Evolutionary conservation across 1,284 basidiomycete species (phyloP), one percentile per base, ranked within the genome.

Genomic region (Cutaneotrichosporon daszewskae): DNA sequence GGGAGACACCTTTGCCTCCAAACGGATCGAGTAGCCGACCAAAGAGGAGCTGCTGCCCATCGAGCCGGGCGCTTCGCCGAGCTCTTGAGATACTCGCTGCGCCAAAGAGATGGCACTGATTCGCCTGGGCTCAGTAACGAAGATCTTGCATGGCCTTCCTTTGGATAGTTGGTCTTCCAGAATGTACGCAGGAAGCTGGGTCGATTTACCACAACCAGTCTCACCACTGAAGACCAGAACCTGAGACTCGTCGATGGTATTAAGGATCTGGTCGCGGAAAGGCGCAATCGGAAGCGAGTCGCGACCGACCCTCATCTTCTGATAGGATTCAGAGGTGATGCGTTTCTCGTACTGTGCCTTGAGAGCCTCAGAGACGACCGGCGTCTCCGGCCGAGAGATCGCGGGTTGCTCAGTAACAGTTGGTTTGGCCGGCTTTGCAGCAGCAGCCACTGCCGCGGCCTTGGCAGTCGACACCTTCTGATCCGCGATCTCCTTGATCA

Each of bases 201-300:
- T 98, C 1, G 92, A 96, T 73, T 99, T 99, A 13, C 94, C 95
- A 60, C 90, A 99, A 57, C 95, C 95, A 5, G 95, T 99, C 73
- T 98, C 95, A 33, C 95, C 95, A 59, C 90, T 94, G 1, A 99
- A 76, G 0, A 98, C 91, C 29, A 97, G 76, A 14, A 96, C 80
- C 61, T 95, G 92, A 5, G 83, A 82, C n/a, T 75, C 69, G 36
- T 86, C 82, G 34, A 98, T 72, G 0, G 79, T 77, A 5, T 80
- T 74, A 17, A 88, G 73, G 41, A 98, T 95, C 35, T 80, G 72
- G 4, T 84, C 66, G 23, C 89, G 80, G 72, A 89, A 92, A 14
- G 77, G 74, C 11, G 91, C 87, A 58, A 99, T 98, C 0, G 95
- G 95, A 2, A 99, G 75, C 11, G 69, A 73, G 45, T 85, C 81